phyloP scores from a whole-genome alignment of 73 alveolate species.

The Symbiodinium pilosum region DNA sequence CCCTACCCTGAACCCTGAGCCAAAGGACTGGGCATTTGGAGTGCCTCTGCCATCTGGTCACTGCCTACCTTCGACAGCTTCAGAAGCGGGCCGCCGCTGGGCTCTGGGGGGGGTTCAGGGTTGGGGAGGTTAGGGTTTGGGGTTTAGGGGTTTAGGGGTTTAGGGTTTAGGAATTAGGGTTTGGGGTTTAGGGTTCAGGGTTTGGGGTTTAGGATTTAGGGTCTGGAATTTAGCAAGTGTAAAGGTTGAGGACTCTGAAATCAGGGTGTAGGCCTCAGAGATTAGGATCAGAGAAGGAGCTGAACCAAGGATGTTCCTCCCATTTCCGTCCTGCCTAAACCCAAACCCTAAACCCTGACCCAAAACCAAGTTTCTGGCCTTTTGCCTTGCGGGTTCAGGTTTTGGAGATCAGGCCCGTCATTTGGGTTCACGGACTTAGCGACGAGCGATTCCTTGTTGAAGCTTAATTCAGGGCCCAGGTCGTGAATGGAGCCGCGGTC shows the following conservation, averaged over 20 bases:
- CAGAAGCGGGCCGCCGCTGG: background rate
- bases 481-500: too few relatives aligned
- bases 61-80: conserved; percentile 1
- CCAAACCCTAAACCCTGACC: background rate
- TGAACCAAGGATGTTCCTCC: too few relatives aligned
- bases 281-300: too few relatives aligned
- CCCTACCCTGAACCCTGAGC: background rate
- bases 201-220: background rate
- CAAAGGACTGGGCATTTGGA: background rate
- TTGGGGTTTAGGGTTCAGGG: background rate
- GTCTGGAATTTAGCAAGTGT: background rate
- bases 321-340: too few relatives aligned
- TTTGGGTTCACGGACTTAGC: too few relatives aligned
- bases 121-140: background rate
- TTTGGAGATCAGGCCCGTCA: too few relatives aligned
- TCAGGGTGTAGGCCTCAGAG: background rate
- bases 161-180: background rate
- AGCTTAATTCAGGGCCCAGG: too few relatives aligned
- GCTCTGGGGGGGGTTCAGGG: background rate
- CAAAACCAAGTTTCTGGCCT: too few relatives aligned
- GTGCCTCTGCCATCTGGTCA: conserved; percentile 17
- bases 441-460: too few relatives aligned
- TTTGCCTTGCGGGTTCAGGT: background rate
- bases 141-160: background rate
- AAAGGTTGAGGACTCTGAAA: background rate